Base-by-base conservation (phyloP, 1,284 basidiomycete genomes). In the Porodaedalea pini region DNA sequence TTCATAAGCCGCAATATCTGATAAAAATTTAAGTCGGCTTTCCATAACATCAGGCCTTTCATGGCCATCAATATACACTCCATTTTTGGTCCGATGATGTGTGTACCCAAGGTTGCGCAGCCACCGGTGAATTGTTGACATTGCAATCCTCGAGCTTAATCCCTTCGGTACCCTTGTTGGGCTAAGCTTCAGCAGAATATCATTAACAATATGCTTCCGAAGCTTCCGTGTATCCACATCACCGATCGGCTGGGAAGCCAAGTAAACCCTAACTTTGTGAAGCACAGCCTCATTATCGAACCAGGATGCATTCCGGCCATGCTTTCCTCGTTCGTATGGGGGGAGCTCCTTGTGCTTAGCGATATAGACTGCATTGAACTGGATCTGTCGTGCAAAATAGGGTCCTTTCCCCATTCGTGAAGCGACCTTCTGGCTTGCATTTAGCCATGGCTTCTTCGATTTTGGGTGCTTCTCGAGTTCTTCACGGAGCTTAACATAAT, bases 1-100 rank as follows among this genome's bases (percentile, higher is more conserved):
- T 51, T 63, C 57, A 25, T 55, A 40, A 13, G 29, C 27, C 15
- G 36, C 25, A 43, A 67, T 55, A 4, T 49, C 27, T 13, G 56
- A 48, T 13, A 68, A 56, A 37, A 64, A 67, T 41, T 63, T 56
- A 2, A 57, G 61, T 10, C 63, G 62, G 31, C 44, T 51, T 48
- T 63, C 52, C 23, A 65, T 57, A 37, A 68, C 62, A 61, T 67
- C 67, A 15, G 57, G 51, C 21, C 66, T 60, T 44, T 67, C 64
- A 43, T 68, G 67, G 21, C 67, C 66, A 59, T 68, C 67, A 17
- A 52, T 51, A 52, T 67, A 68, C n/a, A 68, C 49, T 3, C 65
- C 67, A 44, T 67, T 68, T 34, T 58, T 59, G 44, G 58, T 55
- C 7, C 59, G 54, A 11, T 40, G 31, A 8, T 49, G 52, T 17